Percentiles rank a stretch among this genome's conserved stretches.
Evolutionary conservation across 257 asterid genomes (phyloP).

Genomic region (Schizonepeta tenuifolia): DNA sequence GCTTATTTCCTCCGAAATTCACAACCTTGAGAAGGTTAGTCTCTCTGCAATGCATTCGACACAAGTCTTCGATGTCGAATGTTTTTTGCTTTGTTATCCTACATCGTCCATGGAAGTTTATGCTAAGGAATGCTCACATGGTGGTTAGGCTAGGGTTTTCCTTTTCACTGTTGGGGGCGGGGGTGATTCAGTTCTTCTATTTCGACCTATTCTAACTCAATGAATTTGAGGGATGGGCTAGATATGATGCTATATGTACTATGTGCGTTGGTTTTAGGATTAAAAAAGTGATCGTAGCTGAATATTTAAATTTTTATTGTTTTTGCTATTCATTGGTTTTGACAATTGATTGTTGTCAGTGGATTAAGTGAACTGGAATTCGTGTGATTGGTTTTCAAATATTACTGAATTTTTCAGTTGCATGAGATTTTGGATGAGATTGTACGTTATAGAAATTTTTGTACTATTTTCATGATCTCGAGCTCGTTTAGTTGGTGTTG

Average conservation of each 20-base stretch:
- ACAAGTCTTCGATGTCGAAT: background rate
- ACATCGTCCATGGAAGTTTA: background rate
- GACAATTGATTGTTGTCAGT: background rate
- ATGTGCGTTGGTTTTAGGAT: background rate
- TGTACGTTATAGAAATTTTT: background rate
- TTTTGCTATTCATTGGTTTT: no score
- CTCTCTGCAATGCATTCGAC: background rate
- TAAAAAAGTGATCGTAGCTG: background rate
- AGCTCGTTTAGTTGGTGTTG: background rate
- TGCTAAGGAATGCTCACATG: background rate
- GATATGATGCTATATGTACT: background rate
- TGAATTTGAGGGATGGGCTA: background rate
- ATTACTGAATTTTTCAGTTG: background rate
- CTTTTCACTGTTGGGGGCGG: no score
- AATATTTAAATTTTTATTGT: background rate
- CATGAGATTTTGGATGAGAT: background rate
- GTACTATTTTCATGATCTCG: background rate
- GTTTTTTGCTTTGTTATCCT: background rate
- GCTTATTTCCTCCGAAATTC: conserved; percentile 72
- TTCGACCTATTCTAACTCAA: background rate
- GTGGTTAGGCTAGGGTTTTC: background rate
- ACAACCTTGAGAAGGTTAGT: conserved; percentile 66
- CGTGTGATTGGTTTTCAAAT: background rate
- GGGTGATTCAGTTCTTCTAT: background rate
- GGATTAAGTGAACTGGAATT: background rate